A percentile compares a stretch with the other conserved stretches of the same genome.
Evolutionary conservation across 495 filamentous ascomycete genomes (phyloP).

Genomic region (Jackrogersella minutella): DNA sequence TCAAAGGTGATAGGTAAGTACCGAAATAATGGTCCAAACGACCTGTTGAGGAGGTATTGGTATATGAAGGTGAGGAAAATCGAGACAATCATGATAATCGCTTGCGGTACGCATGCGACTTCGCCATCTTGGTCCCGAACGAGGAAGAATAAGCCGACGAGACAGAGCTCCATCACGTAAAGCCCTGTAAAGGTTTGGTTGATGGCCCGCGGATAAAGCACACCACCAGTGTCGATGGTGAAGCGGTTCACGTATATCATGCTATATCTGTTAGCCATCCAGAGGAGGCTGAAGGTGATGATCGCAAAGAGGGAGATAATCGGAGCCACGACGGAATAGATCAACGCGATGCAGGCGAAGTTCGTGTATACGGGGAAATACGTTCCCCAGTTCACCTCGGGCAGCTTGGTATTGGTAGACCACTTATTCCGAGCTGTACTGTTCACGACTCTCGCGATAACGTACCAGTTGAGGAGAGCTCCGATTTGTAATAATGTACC

Average conservation of each 20-base stretch:
- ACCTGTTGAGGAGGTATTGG: constrained; percentile 82
- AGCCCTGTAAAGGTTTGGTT: constrained; percentile 96
- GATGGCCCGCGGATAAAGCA: constrained; percentile 91
- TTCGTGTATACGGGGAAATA: constrained; percentile 97
- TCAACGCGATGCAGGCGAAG: constrained; percentile 90
- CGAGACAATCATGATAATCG: constrained; percentile 86
- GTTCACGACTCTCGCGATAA: constrained; percentile 80
- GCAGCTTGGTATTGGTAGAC: constrained; percentile 79
- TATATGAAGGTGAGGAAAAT: constrained; percentile 76
- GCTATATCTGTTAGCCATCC: constrained; percentile 96
- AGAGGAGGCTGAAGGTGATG: constrained; percentile 92
- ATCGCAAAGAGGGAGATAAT: constrained; percentile 94
- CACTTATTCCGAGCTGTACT: constrained; percentile 90
- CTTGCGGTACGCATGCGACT: constrained; percentile 79
- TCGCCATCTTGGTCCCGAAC: constrained; percentile 67
- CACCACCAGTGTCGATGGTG: constrained; percentile 87
- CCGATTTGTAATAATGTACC: constrained; percentile 88
- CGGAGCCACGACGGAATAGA: constrained; percentile 90
- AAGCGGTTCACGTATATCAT: constrained; percentile 96
- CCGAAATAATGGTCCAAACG: constrained; percentile 84
- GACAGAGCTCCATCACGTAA: constrained; percentile 92
- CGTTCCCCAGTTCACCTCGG: constrained; percentile 85
- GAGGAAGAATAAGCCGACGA: constrained; percentile 92
- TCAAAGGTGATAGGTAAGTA: constrained; percentile 96
- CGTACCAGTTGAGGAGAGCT: constrained; percentile 78